Base-by-base conservation (phyloP, 1,284 basidiomycete genomes). In the Lentinula novae-zelandiae region DNA sequence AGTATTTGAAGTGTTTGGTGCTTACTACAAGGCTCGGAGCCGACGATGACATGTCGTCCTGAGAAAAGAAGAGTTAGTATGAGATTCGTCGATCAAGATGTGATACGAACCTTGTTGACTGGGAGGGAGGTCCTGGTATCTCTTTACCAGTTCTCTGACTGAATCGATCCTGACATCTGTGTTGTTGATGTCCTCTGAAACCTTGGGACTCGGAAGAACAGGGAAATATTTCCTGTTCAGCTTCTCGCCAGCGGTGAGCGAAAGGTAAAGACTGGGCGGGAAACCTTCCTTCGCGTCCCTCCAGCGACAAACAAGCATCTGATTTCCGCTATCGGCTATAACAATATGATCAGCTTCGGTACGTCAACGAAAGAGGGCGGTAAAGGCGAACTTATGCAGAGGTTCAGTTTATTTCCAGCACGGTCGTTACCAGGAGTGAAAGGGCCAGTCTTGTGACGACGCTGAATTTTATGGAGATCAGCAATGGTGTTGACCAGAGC, bases 1-100 rank as follows among this genome's bases (percentile, higher is more conserved):
- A 38, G 8, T 5, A 53, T 39, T 15, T 5, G 8, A 10, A 39
- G 17, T 12, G 17, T 20, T 3, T 1, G 8, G 10, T 53, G 31
- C 51, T 53, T 38, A 53, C 51, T 53, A 36, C 51, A 53, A 53
- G 51, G 51, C 7, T 53, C 51, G 33, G 51, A 53, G 33, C 51
- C 51, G 12, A 53, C 51, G 51, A 53, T 53, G 17, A 53, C 34
- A 38, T 53, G 51, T 13, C 33, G 51, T 17, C 51, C 51, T 53
- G 13, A 31, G 15, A 50, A 9, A 33, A 53, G 15, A 13, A 38
- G 17, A 12, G 3, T 52, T 38, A n/a, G 10, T 9, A 17, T 17
- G 33, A 39, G 33, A 33, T 15, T 5, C 27, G 7, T 9, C 31
- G 7, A 27, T 33, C 10, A 34, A 31, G 8, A 15, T 6, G 36